Evolutionary conservation across 225 moss, liverwort and hornwort species (phyloP), one percentile per base, ranked within the genome.

Genomic region (Rhytidiadelphus loreus): DNA sequence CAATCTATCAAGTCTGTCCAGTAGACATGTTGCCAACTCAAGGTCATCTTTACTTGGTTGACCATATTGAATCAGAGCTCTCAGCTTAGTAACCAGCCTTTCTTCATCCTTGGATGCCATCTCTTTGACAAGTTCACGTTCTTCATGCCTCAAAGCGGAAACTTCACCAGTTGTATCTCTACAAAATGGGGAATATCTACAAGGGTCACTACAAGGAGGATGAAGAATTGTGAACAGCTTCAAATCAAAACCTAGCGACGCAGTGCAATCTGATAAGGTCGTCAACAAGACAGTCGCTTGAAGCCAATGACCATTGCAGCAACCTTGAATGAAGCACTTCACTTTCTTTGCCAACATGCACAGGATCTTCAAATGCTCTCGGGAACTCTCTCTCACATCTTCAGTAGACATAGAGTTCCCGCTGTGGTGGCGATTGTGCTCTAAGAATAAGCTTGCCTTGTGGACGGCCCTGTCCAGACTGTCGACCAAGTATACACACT

Each of bases 171-270:
- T 0, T 53, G 52, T 0, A n/a, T n/a, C n/a, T 1, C 35, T 55
- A 25, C 37, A 0, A 24, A 0, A 35, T n/a, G 2, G 4, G 8
- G 23, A 23, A 57, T 9, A 22, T 23, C 10, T 57, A 9, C 4
- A 2, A 6, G 14, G 55, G 14, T 0, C 16, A n/a, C 10, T 55
- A 0, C 0, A 77, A 1, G 7, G 25, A 37, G 56, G n/a, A 26
- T 52, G 8, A 0, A 57, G 39, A 12, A 57, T 1, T 39, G 28
- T 25, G 2, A 79, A 28, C 4, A 79, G 3, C 39, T 18, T 28
- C 79, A 79, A 28, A 26, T 79, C 57, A 3, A 57, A 39, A 79
- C 39, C 39, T 11, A 79, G 25, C 5, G 26, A 79, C 28, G 57
- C 7, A 39, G 26, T 79, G 79, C 11, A 39, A 16, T 79, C 0